These are phyloP conservation scores for Pseudoperonospora humuli DNA, from an alignment of 352 stramenopile genomes.

Conservation along the genomic window DNA sequence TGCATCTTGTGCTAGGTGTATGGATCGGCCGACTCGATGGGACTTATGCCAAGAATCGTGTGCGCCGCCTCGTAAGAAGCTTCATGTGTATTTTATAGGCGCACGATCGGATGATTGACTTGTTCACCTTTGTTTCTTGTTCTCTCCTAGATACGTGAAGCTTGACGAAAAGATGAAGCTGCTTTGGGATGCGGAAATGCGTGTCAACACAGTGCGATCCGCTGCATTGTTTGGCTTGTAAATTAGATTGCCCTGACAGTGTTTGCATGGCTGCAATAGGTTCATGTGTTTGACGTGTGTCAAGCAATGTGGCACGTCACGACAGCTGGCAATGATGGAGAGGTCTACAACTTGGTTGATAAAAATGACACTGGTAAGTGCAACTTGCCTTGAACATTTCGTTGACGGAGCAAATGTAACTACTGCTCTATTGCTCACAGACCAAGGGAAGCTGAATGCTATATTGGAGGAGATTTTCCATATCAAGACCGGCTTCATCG, in stretches of 20 bases:
- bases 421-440: constrained; percentile 18
- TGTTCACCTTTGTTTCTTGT: not conserved
- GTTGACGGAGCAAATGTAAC: not conserved
- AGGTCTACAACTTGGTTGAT: constrained; percentile 82
- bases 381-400: not conserved
- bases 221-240: not conserved
- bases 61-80: constrained; percentile 79
- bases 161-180: constrained; percentile 85
- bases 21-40: constrained; percentile 63
- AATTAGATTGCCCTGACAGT: not conserved
- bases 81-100: constrained; percentile 15
- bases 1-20: constrained; percentile 45
- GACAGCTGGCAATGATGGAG: constrained; percentile 34
- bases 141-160: constrained; percentile 57
- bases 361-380: constrained; percentile 79
- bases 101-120: not conserved
- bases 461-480: constrained; percentile 73
- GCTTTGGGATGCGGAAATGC: constrained; percentile 82
- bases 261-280: constrained; percentile 22
- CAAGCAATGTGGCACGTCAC: constrained; percentile 73
- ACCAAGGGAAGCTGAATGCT: constrained; percentile 72
- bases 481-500: constrained; percentile 80
- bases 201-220: constrained; percentile 65
- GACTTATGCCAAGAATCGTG: constrained; percentile 81
- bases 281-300: constrained; percentile 74